Conservation (phyloP, 2,329 filamentous ascomycete species). For the Aspergillaceae sp. region DNA sequence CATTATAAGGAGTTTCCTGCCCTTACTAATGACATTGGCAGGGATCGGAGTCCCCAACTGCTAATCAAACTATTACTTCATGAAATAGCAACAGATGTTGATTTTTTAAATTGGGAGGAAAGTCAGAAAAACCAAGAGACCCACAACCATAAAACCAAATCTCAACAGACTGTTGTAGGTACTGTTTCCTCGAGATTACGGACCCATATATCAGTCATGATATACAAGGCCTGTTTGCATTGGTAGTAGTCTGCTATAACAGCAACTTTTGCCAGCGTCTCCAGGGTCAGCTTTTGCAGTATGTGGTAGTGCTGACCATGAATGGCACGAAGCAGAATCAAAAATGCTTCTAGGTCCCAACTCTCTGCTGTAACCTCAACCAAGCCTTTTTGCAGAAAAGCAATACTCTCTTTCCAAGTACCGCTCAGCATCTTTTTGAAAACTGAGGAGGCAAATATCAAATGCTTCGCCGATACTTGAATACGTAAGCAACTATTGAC, state of each 20-base stretch:
- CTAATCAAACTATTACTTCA: neutral
- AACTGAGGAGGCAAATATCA: neutral
- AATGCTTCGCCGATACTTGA: neutral
- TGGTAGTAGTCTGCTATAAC: neutral
- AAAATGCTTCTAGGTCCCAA: neutral
- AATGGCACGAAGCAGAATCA: neutral
- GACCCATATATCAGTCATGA: neutral
- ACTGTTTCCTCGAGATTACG: neutral
- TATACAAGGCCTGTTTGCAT: neutral
- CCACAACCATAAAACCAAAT: neutral
- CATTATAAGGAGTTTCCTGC: neutral
- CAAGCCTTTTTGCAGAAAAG: neutral
- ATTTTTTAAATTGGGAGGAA: neutral
- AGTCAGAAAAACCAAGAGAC: neutral
- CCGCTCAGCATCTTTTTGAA: neutral
- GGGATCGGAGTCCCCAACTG: neutral
- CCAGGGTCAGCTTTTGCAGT: neutral
- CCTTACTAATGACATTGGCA: neutral
- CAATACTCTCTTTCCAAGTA: neutral
- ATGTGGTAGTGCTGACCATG: neutral
- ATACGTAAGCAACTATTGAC: neutral
- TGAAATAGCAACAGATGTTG: neutral
- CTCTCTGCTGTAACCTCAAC: neutral
- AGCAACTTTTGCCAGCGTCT: neutral
- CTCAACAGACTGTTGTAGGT: neutral